Evolutionary conservation across 1,139 yeast species (phyloP), one percentile per base, ranked within the genome.

Genomic region (Eremothecium gossypii): DNA sequence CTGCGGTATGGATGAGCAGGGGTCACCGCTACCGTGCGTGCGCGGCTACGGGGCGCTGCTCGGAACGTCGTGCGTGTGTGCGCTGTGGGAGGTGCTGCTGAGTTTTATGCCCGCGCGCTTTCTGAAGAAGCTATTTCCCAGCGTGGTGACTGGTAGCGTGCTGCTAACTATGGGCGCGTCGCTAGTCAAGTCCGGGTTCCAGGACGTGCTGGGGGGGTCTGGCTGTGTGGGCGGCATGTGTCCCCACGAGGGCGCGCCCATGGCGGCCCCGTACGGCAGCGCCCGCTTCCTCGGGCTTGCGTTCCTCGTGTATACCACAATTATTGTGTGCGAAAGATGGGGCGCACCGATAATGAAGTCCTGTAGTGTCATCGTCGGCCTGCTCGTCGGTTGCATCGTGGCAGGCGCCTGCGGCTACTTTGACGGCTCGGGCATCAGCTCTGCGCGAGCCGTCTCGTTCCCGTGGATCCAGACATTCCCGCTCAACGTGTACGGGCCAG

Each of bases 291-390:
- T 87, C 50, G 96, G 96, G 36, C 70, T 86, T 27, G 96, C 96
- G 2, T 85, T 87, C 69, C 67, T 81, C 32, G 96, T 86, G 9
- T 83, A 76, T 55, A 70, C 77, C 27, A 68, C 85, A 8, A 85
- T 87, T 53, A 71, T 86, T 44, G 48, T 84, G 30, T 74, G 83
- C 51, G 96, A 87, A 63, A 77, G 77, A 58, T 86, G 83, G 72
- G 96, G 96, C 27, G 77, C 95, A n/a, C 96, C 96, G 44, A 82
- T 86, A 53, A 83, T 86, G 93, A 84, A 83, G 61, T 83, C 95
- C 7, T 84, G 95, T 70, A 91, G 95, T 1, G 95, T 86, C 39
- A 83, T 86, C 51, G 66, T 80, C 34, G 96, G 96, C 39, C 70
- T 86, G 47, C 66, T 86, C 41, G 77, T 85, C 36, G 96, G 96